Evolutionary conservation across 441 rosid genomes (phyloP).

Genomic region (Brassica hybrid): DNA sequence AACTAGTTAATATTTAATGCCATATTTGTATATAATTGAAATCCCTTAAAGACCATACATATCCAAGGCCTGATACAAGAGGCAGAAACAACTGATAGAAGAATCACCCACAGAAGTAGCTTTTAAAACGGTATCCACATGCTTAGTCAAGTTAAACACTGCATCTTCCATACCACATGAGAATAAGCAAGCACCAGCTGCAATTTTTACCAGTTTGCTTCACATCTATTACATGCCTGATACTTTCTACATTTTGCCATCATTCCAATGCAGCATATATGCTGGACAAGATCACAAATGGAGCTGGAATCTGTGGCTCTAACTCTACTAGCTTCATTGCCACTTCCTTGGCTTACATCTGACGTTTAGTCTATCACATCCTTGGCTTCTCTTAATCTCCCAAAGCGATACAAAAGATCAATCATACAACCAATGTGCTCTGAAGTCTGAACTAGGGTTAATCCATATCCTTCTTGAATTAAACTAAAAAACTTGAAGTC

Average conservation of each 20-base stretch:
- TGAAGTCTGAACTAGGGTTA: slow-evolving; percentile 53
- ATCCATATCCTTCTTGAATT: slow-evolving; percentile 41
- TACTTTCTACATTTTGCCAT: slow-evolving; percentile 62
- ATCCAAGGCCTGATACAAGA: slow-evolving; percentile 6
- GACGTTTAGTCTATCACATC: slow-evolving; percentile 49
- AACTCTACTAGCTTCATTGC: slow-evolving; percentile 56
- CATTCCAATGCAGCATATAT: slow-evolving; percentile 56
- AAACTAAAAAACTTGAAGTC: slow-evolving; percentile 45
- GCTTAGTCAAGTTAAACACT: slow-evolving; percentile 77
- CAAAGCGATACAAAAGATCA: slow-evolving; percentile 64
- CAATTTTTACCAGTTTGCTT: neutral
- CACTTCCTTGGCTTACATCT: slow-evolving; percentile 47
- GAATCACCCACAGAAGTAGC: slow-evolving; percentile 70
- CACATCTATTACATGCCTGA: slow-evolving; percentile 47
- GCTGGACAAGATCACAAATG: slow-evolving; percentile 61
- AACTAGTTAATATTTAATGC: neutral
- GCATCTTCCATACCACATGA: slow-evolving; percentile 63
- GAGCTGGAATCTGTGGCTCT: slow-evolving; percentile 56
- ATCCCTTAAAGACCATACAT: neutral
- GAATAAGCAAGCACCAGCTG: neutral
- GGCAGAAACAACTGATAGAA: slow-evolving; percentile 18
- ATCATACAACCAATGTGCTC: slow-evolving; percentile 63
- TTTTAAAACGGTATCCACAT: slow-evolving; percentile 79
- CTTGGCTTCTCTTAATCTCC: slow-evolving; percentile 60
- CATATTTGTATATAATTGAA: slow-evolving; percentile 8